phyloP scores from a whole-genome alignment of 176 grass and related monocot species.

The Lolium multiflorum region DNA sequence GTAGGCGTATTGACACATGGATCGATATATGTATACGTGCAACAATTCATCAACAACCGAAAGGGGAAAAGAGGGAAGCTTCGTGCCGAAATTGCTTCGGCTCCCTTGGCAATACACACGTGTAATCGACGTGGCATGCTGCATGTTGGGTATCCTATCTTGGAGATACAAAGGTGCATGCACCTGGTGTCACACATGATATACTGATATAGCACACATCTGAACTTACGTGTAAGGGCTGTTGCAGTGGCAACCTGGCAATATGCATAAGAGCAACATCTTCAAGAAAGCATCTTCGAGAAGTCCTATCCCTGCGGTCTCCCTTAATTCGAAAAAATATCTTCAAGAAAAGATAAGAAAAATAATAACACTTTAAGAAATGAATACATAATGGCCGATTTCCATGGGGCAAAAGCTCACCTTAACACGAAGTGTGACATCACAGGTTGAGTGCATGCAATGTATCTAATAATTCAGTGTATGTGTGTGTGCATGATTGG shows the following conservation, averaged over 20 bases:
- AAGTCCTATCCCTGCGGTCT: too few species aligned
- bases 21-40: neutral
- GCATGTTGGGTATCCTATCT: neutral
- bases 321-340: neutral
- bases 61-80: constrained; percentile 8
- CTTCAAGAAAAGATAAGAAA: neutral
- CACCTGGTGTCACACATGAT: neutral
- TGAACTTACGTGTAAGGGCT: neutral
- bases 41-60: constrained; percentile 4
- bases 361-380: neutral
- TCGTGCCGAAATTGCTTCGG: neutral
- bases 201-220: neutral
- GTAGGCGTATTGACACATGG: constrained; percentile 35
- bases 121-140: constrained; percentile 27
- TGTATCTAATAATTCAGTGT: constrained; percentile 11
- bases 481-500: constrained; percentile 14
- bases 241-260: neutral
- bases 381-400: neutral
- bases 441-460: neutral
- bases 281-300: neutral
- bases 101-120: constrained; percentile 22
- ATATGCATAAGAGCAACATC: neutral
- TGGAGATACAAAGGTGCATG: constrained; percentile 8
- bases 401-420: neutral
- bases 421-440: neutral